Evolutionary conservation across 2,329 filamentous ascomycete species (phyloP), one percentile per base, ranked within the genome.

Genomic region (Escovopsis sp.): DNA sequence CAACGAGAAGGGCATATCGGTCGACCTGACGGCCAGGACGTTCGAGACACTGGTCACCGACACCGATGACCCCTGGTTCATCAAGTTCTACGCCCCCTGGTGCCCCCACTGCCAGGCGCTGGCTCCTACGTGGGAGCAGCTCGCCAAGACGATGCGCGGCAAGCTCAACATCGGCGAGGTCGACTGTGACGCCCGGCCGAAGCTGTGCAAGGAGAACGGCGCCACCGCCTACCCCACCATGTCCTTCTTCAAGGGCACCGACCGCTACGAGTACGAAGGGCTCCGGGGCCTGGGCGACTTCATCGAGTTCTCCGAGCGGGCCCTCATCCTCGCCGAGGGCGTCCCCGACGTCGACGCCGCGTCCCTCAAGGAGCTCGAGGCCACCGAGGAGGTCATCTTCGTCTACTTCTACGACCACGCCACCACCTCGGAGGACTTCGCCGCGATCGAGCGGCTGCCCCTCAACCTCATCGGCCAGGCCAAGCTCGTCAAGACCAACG

Each of bases 71-170:
- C 79, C 87, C 5, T 98, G 90, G 90, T 94, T 98, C 52, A 76
- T 98, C 66, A 98, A 98, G 58, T 96, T 98, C 55, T 96, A 94
- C 55, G 87, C 85, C 14, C 92, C 90, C 5, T 96, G 88, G 90
- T 98, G 90, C 56, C 76, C 78, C 46, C 90, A 98, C 59, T 98
- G 92, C 58, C 83, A 94, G 60, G 83, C 83, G 27, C 76, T 98
- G 69, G 84, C 81, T 26, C 82, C 90, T 3, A 86, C 76, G 43
- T 98, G 90, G 90, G 66, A 76, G 41, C 81, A 88, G 49, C 74
- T 98, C 58, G 82, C 82, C 31, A 86, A 87, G 53, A 84, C 88
- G 51, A 90, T 94, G 83, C 75, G 86, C 56, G 82, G 80, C 30
- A 77, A 74, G 44, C 72, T 98, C 39, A 94, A 96, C 52, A 68